Evolutionary conservation across 164 flowering plant species (phyloP).

Genomic region (Annona cherimola): DNA sequence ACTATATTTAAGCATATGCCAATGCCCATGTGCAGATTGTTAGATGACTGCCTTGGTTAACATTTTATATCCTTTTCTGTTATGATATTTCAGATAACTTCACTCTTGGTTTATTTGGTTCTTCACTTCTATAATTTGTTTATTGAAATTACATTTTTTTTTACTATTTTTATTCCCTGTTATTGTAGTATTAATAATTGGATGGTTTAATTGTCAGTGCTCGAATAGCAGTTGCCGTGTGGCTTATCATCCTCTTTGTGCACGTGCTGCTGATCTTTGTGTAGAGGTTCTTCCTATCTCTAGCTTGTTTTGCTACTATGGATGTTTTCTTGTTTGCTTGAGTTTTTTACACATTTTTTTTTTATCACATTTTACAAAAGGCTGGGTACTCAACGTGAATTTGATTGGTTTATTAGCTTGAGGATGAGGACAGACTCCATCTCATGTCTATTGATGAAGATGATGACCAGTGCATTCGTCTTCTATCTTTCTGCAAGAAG

Average conservation of each 20-base stretch:
- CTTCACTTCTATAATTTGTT: not conserved
- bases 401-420: conserved; percentile 47
- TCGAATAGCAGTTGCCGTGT: conserved; percentile 77
- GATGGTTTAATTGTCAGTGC: conserved; percentile 49
- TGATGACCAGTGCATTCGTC: conserved; percentile 82
- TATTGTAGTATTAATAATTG: not conserved
- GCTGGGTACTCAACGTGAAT: not conserved
- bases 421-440: conserved; percentile 76
- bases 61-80: not conserved
- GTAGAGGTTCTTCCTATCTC: conserved; percentile 61
- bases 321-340: conserved; percentile 4
- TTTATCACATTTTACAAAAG: not conserved
- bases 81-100: not conserved
- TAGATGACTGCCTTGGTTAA: not conserved
- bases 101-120: not conserved
- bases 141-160: no score
- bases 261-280: conserved; percentile 98
- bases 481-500: conserved; percentile 91
- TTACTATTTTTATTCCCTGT: not conserved
- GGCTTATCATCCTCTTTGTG: conserved; percentile 99
- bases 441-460: conserved; percentile 75
- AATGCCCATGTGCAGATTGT: not conserved
- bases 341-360: not conserved
- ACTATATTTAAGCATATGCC: not conserved
- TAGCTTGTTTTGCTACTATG: not conserved